A percentile compares a stretch with the other conserved stretches of the same genome.
These are phyloP conservation scores for Podospora fimiseda DNA, from an alignment of 495 filamentous ascomycete species.

Conservation along the genomic window DNA sequence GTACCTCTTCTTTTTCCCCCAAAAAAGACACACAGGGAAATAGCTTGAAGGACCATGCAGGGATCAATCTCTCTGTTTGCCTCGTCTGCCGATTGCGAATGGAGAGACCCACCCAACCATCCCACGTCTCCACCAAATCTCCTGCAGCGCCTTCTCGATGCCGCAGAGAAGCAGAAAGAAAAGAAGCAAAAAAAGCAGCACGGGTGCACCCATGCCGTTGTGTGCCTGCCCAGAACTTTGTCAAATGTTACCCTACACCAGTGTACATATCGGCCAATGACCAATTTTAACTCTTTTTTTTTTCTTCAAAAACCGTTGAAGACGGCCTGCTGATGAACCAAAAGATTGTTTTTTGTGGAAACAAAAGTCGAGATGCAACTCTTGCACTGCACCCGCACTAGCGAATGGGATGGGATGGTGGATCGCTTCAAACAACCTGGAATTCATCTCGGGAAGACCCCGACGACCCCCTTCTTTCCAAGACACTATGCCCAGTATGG, in stretches of 20 bases:
- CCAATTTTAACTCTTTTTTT: neutral
- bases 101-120: neutral
- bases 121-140: constrained; percentile 1
- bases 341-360: too few species aligned
- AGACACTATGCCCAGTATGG: constrained; percentile 12
- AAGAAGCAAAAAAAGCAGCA: neutral
- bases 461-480: neutral
- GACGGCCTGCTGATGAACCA: too few species aligned
- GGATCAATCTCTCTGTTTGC: neutral
- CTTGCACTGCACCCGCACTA: constrained; percentile 1
- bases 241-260: too few species aligned
- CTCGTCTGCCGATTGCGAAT: neutral
- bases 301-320: too few species aligned
- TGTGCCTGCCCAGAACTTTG: neutral
- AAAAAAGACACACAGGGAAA: too few species aligned
- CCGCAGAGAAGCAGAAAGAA: neutral
- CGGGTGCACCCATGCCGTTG: neutral
- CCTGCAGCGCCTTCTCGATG: neutral
- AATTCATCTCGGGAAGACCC: constrained; percentile 8
- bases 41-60: neutral
- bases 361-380: neutral
- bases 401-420: constrained; percentile 8
- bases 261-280: too few species aligned
- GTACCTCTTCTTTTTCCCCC: too few species aligned
- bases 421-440: constrained; percentile 7